Percentiles rank a stretch among this genome's conserved stretches.
These are phyloP conservation scores for Artemisia annua DNA, from an alignment of 129 eudicot genomes.

Conservation along the genomic window DNA sequence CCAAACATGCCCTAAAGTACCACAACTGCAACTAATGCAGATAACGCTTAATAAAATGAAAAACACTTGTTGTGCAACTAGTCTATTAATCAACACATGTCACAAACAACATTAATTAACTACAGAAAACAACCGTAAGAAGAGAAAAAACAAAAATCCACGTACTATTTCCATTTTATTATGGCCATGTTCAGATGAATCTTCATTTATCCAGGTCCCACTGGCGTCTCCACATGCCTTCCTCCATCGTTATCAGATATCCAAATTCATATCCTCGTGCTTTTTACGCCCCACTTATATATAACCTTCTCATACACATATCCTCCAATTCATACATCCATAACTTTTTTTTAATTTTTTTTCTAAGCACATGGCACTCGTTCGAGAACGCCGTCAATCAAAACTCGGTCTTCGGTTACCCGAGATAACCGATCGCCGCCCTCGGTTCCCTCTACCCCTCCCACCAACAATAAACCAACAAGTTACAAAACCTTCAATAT, in stretches of 20 bases:
- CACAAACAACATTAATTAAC: slow-evolving; percentile 9
- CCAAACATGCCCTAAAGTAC: no score
- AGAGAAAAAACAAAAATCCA: slow-evolving; percentile 18
- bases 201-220: slow-evolving; percentile 24
- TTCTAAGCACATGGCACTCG: slow-evolving; percentile 26
- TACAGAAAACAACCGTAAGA: neutral
- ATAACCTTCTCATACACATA: neutral
- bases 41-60: neutral
- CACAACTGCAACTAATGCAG: no score
- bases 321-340: neutral
- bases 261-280: slow-evolving; percentile 25
- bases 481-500: neutral
- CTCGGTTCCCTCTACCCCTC: slow-evolving; percentile 53
- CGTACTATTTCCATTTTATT: neutral
- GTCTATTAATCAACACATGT: slow-evolving; percentile 26
- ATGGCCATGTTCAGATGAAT: slow-evolving; percentile 27
- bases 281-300: slow-evolving; percentile 28
- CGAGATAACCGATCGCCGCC: slow-evolving; percentile 52
- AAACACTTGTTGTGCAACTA: no score
- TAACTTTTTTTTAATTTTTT: neutral
- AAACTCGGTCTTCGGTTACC: slow-evolving; percentile 66
- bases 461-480: slow-evolving; percentile 14
- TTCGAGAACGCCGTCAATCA: slow-evolving; percentile 78
- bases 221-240: slow-evolving; percentile 26
- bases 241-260: slow-evolving; percentile 22